Percentiles rank a stretch among this genome's conserved stretches.
phyloP scores from a whole-genome alignment of 352 stramenopile species.

The Phytophthora macrochlamydospora region DNA sequence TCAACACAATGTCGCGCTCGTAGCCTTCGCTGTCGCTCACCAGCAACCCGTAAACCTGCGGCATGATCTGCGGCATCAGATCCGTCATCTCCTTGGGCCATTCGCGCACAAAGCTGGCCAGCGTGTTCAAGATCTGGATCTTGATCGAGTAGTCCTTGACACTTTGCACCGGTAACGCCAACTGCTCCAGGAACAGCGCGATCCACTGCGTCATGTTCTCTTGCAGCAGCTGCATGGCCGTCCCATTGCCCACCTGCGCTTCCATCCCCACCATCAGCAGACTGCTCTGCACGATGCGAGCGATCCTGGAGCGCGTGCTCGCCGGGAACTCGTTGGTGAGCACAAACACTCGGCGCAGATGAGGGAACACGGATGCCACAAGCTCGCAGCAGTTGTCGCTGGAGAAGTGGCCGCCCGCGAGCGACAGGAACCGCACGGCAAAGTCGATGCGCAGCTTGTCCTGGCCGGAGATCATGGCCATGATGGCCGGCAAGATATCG shows the following conservation, averaged over 20 bases:
- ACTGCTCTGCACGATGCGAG: slow-evolving; percentile 79
- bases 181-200: slow-evolving; percentile 61
- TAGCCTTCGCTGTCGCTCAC: slow-evolving; percentile 47
- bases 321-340: slow-evolving; percentile 49
- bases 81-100: slow-evolving; percentile 85
- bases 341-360: slow-evolving; percentile 69
- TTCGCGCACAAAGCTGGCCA: slow-evolving; percentile 82
- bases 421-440: slow-evolving; percentile 74
- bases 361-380: slow-evolving; percentile 73
- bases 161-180: slow-evolving; percentile 42
- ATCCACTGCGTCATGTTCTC: slow-evolving; percentile 78
- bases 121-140: slow-evolving; percentile 77
- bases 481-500: slow-evolving; percentile 68
- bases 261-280: slow-evolving; percentile 86
- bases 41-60: slow-evolving; percentile 69
- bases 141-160: slow-evolving; percentile 72
- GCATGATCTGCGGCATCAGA: slow-evolving; percentile 73
- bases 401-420: slow-evolving; percentile 74
- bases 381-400: slow-evolving; percentile 84
- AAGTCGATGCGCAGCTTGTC: slow-evolving; percentile 71
- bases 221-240: slow-evolving; percentile 63
- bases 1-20: slow-evolving; percentile 65
- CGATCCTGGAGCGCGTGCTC: slow-evolving; percentile 59
- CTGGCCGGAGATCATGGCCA: slow-evolving; percentile 60
- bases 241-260: slow-evolving; percentile 70